Evolutionary conservation across 305 asterid genomes (phyloP), one percentile per base, ranked within the genome.

Genomic region (Fraxinus angustifolia): DNA sequence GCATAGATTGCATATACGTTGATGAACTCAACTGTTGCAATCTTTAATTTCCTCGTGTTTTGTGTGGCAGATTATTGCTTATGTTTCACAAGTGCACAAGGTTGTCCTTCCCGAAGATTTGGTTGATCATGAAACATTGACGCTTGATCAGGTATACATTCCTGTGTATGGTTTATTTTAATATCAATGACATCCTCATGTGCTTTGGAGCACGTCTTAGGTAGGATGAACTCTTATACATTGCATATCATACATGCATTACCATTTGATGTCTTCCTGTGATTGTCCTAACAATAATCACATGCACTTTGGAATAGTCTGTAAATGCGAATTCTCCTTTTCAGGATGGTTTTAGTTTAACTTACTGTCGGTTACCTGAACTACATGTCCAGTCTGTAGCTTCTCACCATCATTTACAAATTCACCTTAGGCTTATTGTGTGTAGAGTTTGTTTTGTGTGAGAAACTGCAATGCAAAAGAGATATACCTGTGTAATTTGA

Each of bases 41-140:
- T 85, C 74, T 77, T 58, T 79, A 50, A 38, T 35, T 36, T 80
- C 56, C 68, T 83, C 68, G 35, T 83, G 77, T 82, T 82, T 60
- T 56, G 76, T 82, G 23, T 84, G 83, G 86, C 94, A 96, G 99
- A 88, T 96, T 90, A 86, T 96, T 85, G 97, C 99, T 79, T 96
- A 96, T 84, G 98, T 96, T 82, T 96, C 99, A 73, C 98, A 96
- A 92, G 99, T 84, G 65, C 97, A 94, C 88, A 91, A 85, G 14
- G 96, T 96, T 86, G 89, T 90, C 82, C 95, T 96, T 83, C 95
- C 99, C 19, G 97, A 90, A 40, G 88, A 90, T 83, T 86, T 87
- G 79, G 90, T 96, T 77, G 95, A 94, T 85, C 90, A 87, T 80
- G 94, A 91, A 75, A 88, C 89, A 26, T 68, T 96, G 89, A 86